Conservation (phyloP, 1,284 basidiomycete species). For the Kwoniella shivajii region DNA sequence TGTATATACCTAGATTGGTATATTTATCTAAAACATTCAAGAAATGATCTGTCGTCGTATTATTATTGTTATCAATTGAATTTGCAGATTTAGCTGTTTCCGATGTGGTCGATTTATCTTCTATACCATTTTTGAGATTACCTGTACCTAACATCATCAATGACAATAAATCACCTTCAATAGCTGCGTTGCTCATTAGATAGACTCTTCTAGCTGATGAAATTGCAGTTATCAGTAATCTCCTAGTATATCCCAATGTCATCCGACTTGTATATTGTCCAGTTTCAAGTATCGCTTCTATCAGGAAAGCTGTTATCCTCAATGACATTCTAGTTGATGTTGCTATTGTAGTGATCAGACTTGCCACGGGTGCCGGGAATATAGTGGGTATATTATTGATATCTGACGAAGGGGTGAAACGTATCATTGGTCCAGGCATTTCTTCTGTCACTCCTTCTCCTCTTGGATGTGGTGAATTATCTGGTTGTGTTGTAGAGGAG, state of each 20-base stretch:
- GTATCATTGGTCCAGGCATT: conserved; percentile 8
- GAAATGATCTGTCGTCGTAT: conserved; percentile 44
- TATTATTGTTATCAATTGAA: too few relatives aligned
- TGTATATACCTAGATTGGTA: conserved; percentile 59
- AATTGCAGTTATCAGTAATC: conserved; percentile 53
- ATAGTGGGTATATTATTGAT: conserved; percentile 46
- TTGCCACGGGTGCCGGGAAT: conserved; percentile 52
- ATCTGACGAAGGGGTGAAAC: conserved; percentile 12
- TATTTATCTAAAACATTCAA: conserved; percentile 57
- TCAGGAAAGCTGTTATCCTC: conserved; percentile 51
- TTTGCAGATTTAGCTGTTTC: too few relatives aligned
- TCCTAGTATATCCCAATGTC: conserved; percentile 50
- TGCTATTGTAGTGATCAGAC: conserved; percentile 52
- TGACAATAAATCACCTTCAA: conserved; percentile 25
- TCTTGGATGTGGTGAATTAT: neutral
- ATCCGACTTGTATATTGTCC: conserved; percentile 43
- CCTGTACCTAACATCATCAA: too few relatives aligned
- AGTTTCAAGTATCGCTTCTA: conserved; percentile 54
- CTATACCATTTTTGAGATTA: too few relatives aligned
- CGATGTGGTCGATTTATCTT: too few relatives aligned
- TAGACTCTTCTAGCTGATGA: conserved; percentile 53
- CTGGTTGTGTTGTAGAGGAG: neutral
- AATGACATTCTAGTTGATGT: conserved; percentile 51
- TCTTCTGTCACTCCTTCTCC: neutral
- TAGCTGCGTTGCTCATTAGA: conserved; percentile 36